Conservation (phyloP, 805 yeast species). For the Jamesozyma jinghongensis region DNA sequence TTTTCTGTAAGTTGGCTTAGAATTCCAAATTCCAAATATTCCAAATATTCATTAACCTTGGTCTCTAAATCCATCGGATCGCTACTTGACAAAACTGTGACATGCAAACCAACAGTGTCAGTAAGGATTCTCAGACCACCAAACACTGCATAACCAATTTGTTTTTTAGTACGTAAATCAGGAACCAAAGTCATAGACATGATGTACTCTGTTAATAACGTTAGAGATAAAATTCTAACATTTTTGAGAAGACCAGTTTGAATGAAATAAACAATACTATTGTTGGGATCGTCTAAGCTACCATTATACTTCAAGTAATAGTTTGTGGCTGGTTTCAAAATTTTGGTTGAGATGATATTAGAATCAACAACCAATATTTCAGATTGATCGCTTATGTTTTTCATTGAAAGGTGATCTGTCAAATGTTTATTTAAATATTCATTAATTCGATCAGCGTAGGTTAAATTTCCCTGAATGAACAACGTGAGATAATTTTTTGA, state of each 20-base stretch:
- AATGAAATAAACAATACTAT: conserved; percentile 42
- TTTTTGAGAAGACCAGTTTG: conserved; percentile 47
- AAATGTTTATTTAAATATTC: conserved; percentile 19
- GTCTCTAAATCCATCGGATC: conserved; percentile 34
- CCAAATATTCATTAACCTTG: conserved; percentile 42
- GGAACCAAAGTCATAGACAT: conserved; percentile 36
- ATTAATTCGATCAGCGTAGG: conserved; percentile 19
- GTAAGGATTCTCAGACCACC: conserved; percentile 47
- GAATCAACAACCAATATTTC: neutral
- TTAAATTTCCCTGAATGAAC: conserved; percentile 44
- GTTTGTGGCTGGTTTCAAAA: conserved; percentile 32
- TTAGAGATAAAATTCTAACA: conserved; percentile 30
- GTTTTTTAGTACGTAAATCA: conserved; percentile 46
- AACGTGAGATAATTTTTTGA: conserved; percentile 29
- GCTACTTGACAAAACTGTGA: conserved; percentile 47
- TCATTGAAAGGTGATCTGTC: conserved; percentile 19
- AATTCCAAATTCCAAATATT: conserved; percentile 33
- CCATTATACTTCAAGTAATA: conserved; percentile 30
- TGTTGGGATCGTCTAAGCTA: conserved; percentile 41
- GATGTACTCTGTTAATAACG: conserved; percentile 40
- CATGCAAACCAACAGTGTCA: conserved; percentile 48
- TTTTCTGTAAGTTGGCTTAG: conserved; percentile 22
- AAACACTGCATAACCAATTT: conserved; percentile 54
- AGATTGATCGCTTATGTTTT: neutral
- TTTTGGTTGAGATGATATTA: conserved; percentile 30